Evolutionary conservation across 345 rosid genomes (phyloP), one percentile per base, ranked within the genome.

Genomic region (Melastoma malabathricum): DNA sequence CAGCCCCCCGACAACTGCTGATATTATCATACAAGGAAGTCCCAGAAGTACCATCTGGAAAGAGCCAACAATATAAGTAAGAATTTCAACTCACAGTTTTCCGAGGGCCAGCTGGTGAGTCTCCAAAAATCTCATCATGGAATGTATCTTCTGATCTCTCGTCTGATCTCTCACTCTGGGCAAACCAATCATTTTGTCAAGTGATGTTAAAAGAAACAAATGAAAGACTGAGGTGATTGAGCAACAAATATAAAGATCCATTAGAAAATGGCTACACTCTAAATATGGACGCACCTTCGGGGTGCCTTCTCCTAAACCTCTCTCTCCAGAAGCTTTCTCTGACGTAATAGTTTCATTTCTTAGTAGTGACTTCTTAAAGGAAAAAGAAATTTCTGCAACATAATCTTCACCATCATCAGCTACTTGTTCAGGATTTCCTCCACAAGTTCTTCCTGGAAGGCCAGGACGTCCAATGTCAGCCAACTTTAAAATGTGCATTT

Each of bases 101-200:
- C 38, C 72, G 75, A 49, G 67, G 69, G 56, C 88, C 81, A 56
- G 80, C 68, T 10, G 99, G 99, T 9, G 99, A 81, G 57, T 93
- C 99, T 49, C 95, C 99, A 68, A 88, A 93, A 43, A 93, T 88
- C 61, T 88, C 99, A 71, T 88, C 99, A 64, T 81, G 77, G 62
- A 76, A 80, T 64, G 76, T 75, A 59, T n/a, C n/a, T n/a, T n/a
- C n/a, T n/a, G n/a, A n/a, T n/a, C n/a, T n/a, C n/a, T 81, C 87
- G 55, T 66, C 80, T 53, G 79, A 85, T 60, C 79, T 54, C 77
- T 93, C 97, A 73, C 99, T 85, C 99, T 93, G 86, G 51, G 57
- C 59, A 55, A 60, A 62, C 50, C 17, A 44, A 38, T 50, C 6
- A 59, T 18, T 20, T 23, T 19, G 17, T 47, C 15, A 39, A 31